Base-by-base conservation (phyloP, 306 rosid genomes). In the Corylus avellana region DNA sequence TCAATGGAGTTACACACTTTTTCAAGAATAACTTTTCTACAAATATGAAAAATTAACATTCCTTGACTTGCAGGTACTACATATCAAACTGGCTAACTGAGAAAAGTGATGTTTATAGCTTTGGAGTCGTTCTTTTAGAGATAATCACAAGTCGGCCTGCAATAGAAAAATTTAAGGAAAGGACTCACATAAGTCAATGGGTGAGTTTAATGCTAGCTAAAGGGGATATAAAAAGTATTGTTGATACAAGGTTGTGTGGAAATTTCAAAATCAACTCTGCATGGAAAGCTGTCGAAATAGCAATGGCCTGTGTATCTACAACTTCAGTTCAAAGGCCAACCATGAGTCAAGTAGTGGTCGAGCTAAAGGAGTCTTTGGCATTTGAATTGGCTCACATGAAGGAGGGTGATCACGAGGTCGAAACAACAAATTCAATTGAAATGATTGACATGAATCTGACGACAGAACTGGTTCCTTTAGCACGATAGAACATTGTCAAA, bases 61-160 rank as follows among this genome's bases (percentile, higher is more conserved):
- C n/a, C 18, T 50, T 61, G 4, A 14, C 17, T 4, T 70, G 25
- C 47, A 49, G 73, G 82, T 63, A 79, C 56, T 27, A 27, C 46
- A 12, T 8, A 13, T 10, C 72, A 72, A 35, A 16, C 50, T 18
- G 46, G 79, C n/a, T n/a, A n/a, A n/a, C n/a, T n/a, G n/a, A n/a
- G n/a, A n/a, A n/a, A n/a, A n/a, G n/a, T n/a, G n/a, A 80, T 47
- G 73, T 81, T 8, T 81, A 68, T 48, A 25, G 84, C 37, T 81
- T 81, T 47, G 84, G 84, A 6, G 72, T 81, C 7, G 73, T 81
- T 47, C 48, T 81, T 0, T 4, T 81, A 17, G 64, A 75, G 22
- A 17, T 81, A 7, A 68, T 81, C 71, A 75, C 80, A 46, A 49
- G 53, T 2, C 80, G 64, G n/a, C 56, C 84, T 0, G 63, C 9